These are phyloP conservation scores for Pascua sp. DNA, from an alignment of 1,284 basidiomycete species.

Conservation along the genomic window DNA sequence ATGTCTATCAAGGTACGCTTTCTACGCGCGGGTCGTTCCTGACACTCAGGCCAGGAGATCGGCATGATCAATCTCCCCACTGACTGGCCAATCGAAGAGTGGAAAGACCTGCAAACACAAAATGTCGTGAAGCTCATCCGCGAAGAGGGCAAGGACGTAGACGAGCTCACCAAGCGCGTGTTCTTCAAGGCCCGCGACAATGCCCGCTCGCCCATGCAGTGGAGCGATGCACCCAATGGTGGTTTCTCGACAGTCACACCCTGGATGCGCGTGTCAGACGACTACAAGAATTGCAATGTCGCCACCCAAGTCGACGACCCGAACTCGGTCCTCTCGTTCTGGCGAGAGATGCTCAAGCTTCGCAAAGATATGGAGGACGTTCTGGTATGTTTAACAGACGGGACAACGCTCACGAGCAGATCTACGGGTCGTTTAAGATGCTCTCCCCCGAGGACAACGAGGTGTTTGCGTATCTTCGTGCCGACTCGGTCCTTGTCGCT, in stretches of 20 bases:
- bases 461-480: constrained; percentile 60
- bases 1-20: constrained; percentile 44
- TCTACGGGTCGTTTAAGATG: constrained; percentile 60
- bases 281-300: constrained; percentile 64
- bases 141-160: constrained; percentile 1
- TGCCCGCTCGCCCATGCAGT: constrained; percentile 53
- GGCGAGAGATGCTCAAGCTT: constrained; percentile 56
- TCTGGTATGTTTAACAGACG: constrained; percentile 45
- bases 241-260: constrained; percentile 63
- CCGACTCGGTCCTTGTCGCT: constrained; percentile 51
- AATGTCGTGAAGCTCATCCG: constrained; percentile 6
- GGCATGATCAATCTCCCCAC: constrained; percentile 66
- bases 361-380: constrained; percentile 60
- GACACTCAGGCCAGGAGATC: constrained; percentile 69
- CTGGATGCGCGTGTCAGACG: constrained; percentile 74
- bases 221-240: constrained; percentile 58
- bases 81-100: constrained; percentile 67
- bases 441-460: constrained; percentile 53
- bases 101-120: constrained; percentile 55
- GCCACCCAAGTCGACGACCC: constrained; percentile 54
- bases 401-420: constrained; percentile 39
- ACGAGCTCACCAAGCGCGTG: neutral
- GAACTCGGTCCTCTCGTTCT: constrained; percentile 60
- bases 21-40: no score
- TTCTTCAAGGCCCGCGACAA: constrained; percentile 63